phyloP scores from a whole-genome alignment of 192 early-diverging fungal species.

The Backusella australiensis region DNA sequence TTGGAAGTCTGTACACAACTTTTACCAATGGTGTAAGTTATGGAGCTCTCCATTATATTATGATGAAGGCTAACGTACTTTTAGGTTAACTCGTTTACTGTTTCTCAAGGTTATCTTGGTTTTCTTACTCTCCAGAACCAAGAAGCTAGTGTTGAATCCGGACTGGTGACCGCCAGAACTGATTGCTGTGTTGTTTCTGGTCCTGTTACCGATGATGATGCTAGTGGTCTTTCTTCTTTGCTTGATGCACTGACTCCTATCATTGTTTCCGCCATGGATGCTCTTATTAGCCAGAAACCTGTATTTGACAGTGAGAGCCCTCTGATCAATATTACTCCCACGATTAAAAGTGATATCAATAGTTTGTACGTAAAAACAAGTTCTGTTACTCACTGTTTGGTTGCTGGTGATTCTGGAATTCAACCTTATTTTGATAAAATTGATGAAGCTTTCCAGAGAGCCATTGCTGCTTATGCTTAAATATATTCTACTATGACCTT shows the following conservation, averaged over 20 bases:
- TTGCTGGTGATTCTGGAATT: too few species aligned
- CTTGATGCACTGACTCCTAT: neutral
- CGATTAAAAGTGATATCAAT: neutral
- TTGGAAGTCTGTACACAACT: neutral
- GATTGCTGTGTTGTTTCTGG: neutral
- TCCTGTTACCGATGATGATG: neutral
- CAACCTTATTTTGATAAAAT: too few species aligned
- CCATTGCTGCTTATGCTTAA: too few species aligned
- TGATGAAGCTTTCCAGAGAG: too few species aligned
- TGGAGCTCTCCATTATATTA: neutral
- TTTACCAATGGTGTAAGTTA: neutral
- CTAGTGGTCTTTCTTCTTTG: neutral
- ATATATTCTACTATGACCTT: too few species aligned
- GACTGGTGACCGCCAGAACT: neutral
- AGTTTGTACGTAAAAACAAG: neutral
- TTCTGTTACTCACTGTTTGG: neutral
- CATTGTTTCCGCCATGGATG: neutral
- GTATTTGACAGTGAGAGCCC: neutral
- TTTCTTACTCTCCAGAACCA: neutral
- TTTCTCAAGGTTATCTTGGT: neutral
- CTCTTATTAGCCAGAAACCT: neutral
- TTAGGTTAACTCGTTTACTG: neutral
- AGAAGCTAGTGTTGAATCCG: neutral
- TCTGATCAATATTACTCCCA: neutral
- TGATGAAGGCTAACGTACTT: neutral